These are phyloP conservation scores for Kitagawia praeruptora DNA, from an alignment of 129 eudicot genomes.

Conservation along the genomic window DNA sequence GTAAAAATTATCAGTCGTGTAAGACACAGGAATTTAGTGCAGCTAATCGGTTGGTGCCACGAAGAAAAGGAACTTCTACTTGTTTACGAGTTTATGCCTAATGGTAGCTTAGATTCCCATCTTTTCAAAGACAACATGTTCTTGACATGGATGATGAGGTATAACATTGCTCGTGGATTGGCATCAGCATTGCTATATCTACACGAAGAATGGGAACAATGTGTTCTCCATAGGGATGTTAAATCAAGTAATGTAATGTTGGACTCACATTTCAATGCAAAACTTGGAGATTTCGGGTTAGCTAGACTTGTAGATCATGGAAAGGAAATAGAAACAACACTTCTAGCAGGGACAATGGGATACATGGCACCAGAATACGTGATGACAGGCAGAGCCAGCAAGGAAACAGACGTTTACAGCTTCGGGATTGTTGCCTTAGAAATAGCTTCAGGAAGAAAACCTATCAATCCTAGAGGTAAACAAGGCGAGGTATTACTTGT, in stretches of 20 bases:
- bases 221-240: slow-evolving; percentile 30
- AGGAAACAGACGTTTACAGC: slow-evolving; percentile 45
- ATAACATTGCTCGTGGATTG: slow-evolving; percentile 26
- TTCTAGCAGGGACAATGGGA: slow-evolving; percentile 38
- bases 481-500: slow-evolving; percentile 22
- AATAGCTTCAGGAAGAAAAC: slow-evolving; percentile 28
- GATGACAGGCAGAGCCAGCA: slow-evolving; percentile 38
- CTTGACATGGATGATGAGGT: slow-evolving; percentile 32
- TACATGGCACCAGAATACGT: slow-evolving; percentile 43
- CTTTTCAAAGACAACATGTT: slow-evolving; percentile 17
- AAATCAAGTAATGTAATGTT: slow-evolving; percentile 40
- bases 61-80: slow-evolving; percentile 21
- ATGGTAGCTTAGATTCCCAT: slow-evolving; percentile 28
- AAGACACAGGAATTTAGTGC: slow-evolving; percentile 28
- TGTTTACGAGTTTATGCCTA: slow-evolving; percentile 27
- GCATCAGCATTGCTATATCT: slow-evolving; percentile 33
- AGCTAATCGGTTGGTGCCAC: slow-evolving; percentile 32
- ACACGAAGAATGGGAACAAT: slow-evolving; percentile 38
- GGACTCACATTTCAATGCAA: slow-evolving; percentile 34
- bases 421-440: slow-evolving; percentile 45
- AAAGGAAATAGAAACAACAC: slow-evolving; percentile 20
- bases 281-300: slow-evolving; percentile 45
- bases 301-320: slow-evolving; percentile 38
- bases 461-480: slow-evolving; percentile 13
- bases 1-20: slow-evolving; percentile 24